These are phyloP conservation scores for Deinandra increscens DNA, from an alignment of 129 eudicot genomes.

Conservation along the genomic window DNA sequence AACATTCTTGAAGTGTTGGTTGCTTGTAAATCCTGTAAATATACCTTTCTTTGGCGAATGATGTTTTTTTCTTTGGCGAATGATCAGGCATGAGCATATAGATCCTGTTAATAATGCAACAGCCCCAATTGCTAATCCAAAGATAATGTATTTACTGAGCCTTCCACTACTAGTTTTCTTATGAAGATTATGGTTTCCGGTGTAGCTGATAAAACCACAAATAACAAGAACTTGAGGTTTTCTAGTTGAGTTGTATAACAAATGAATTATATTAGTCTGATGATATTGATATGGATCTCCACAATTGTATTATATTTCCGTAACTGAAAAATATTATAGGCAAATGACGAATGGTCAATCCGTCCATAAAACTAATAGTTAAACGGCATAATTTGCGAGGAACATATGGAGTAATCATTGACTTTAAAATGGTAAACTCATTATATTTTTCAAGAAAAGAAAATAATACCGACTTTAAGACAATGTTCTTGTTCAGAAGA, in stretches of 20 bases:
- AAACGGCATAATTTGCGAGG: background rate
- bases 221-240: conserved; percentile 20
- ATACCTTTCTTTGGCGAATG: conserved; percentile 62
- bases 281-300: background rate
- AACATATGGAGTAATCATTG: background rate
- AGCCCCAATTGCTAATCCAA: conserved; percentile 77
- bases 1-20: background rate
- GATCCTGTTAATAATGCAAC: conserved; percentile 70
- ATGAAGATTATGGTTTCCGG: conserved; percentile 66
- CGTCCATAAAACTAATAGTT: background rate
- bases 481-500: conserved; percentile 56
- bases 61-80: conserved; percentile 49
- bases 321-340: background rate
- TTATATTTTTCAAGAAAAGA: background rate
- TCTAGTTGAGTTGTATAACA: background rate
- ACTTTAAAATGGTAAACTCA: background rate
- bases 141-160: conserved; percentile 53
- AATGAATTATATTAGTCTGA: background rate
- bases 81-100: conserved; percentile 56
- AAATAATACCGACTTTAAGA: conserved; percentile 60
- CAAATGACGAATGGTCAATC: background rate
- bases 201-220: conserved; percentile 48
- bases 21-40: background rate
- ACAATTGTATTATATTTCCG: background rate
- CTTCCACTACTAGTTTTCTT: conserved; percentile 39